Base-by-base conservation (phyloP, 2,329 filamentous ascomycete genomes). In the Clonostachys byssicola region DNA sequence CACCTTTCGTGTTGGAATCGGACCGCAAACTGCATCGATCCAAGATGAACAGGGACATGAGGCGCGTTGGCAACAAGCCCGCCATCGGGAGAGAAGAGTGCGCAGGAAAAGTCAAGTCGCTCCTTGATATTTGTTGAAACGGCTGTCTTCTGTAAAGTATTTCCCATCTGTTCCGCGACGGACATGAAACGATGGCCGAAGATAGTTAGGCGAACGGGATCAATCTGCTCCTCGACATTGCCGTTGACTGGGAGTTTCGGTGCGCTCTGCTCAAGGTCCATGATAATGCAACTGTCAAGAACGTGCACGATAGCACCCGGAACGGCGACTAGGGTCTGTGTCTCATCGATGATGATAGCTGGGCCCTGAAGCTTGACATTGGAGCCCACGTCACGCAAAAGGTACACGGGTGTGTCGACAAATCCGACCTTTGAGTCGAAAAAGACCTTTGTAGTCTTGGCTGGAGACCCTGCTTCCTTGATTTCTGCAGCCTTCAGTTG, bases 151-250 rank as follows among this genome's bases (percentile, higher is more conserved):
- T 80, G 76, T 14, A 81, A 60, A 0, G 77, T 78, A 5, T 71
- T 72, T 34, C 77, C 77, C 77, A 80, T 80, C 50, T 81, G 77
- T 49, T 81, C 77, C 1, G 77, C 77, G 17, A 81, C 78, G 4
- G 74, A 73, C 77, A 81, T 80, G 63, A 81, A 80, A 0, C 77
- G 66, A 53, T 80, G 75, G 0, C 72, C 74, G 47, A 80, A 80
- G 40, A 80, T 73, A 10, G 72, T 77, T 3, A 80, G 67, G 23
- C 73, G 65, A 40, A 80, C 77, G 0, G 77, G 77, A 49, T 77
- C 71, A 33, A 75, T 42, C 17, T 45, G 33, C 34, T 38, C 43
- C 36, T 39, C 17, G 16, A 9, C 10, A 6, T 8, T 16, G 23
- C 23, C 23, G 23, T 30, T 30, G 23, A 30, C 8, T 10, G 23